Evolutionary conservation across 1,139 yeast genomes (phyloP), one percentile per base, ranked within the genome.

Genomic region (Scheffersomyces lignicola): DNA sequence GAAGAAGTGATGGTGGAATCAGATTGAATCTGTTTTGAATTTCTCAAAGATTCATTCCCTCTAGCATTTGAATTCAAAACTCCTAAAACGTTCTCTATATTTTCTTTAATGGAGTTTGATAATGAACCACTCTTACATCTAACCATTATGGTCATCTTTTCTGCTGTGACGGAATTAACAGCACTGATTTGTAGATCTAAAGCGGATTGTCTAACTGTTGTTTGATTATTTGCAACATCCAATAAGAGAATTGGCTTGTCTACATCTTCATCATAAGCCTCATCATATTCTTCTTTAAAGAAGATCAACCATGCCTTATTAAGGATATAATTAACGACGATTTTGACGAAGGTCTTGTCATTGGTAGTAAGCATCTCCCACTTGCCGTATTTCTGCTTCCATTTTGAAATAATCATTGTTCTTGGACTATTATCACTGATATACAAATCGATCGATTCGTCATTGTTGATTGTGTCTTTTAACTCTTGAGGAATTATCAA

Each of bases 321-420:
- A 33, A 52, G 35, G 6, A 57, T 59, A 39, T 66, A 60, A 43
- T 69, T 67, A 11, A 62, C 61, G 3, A 58, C 73, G 14, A 69
- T 56, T 42, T 69, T 69, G 22, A 65, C 41, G 37, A 68, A 70
- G 2, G 69, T 42, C 14, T 48, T 58, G 34, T 65, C 71, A 36
- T 54, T 58, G 7, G 59, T 49, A 1, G 75, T 69, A 24, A 69
- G 40, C 69, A 69, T 60, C 47, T 69, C 74, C 75, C 75, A 70
- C 43, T 66, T 69, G 1, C 74, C 76, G 33, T 58, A 62, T 35
- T 60, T 60, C 16, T 57, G 53, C 42, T 65, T 69, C 76, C 76
- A 70, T 42, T 61, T 65, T 8, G 75, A 69, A 5, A 69, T 61
- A 39, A 65, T 67, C 54, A 69, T 51, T 7, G 65, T 51, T 39